Base-by-base conservation (phyloP, 1,139 yeast genomes). In the Zhuliangozyma blackwelliae region DNA sequence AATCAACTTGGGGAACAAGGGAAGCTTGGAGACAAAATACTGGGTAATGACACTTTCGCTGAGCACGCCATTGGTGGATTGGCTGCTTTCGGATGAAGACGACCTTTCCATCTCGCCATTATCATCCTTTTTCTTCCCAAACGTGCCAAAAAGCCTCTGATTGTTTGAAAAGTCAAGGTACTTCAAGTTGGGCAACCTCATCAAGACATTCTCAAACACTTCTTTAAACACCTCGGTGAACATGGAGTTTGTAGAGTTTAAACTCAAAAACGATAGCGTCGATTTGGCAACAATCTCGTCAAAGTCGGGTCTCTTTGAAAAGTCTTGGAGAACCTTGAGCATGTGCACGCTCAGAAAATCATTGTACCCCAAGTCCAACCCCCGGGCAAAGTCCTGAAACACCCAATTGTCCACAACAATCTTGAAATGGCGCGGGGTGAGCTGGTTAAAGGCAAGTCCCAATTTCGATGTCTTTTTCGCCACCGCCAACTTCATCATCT, bases 281-380 rank as follows among this genome's bases (percentile, higher is more conserved):
- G 68, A 57, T 11, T 68, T 52, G 5, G 51, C 35, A 1, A 67
- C 22, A 19, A 45, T 40, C 5, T 47, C 36, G 1, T 46, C 51
- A 37, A 58, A 59, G 7, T 46, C 50, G 2, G 54, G 48, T 1
- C 46, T 45, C 20, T 50, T 52, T 3, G 41, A 26, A 29, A 43
- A 40, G 7, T 63, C 66, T 25, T 59, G 40, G 5, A 68, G 39
- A 3, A 57, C 53, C 23, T 52, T 51, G 28, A 63, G 38, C 50
- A 59, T 59, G 7, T 55, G 51, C 4, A 50, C 36, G n/a, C 66
- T 55, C 58, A 60, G 63, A 40, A 84, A 61, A 52, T 82, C 87
- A 51, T 84, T 84, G 52, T 77, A 84, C 0, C 88, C 94, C 16
- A 84, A 46, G 61, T 84, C 94, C 16, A 83, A 45, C 1, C 92